Evolutionary conservation across 495 filamentous ascomycete species (phyloP).

Genomic region (Choiromyces venosus): DNA sequence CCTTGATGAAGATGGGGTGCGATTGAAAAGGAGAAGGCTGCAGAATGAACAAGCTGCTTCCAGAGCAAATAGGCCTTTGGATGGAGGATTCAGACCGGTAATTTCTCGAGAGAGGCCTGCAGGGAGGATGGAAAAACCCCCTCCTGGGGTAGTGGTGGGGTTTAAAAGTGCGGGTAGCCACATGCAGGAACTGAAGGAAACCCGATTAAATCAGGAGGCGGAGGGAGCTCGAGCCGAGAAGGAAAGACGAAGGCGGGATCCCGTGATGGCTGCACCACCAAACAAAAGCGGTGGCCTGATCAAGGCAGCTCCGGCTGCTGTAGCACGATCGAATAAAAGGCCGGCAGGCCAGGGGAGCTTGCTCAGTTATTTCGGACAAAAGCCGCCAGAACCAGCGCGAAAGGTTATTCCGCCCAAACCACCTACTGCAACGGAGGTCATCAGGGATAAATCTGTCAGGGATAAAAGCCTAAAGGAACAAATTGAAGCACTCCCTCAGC

Average conservation of each 20-base stretch:
- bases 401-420: conserved; percentile 43
- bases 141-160: conserved; percentile 19
- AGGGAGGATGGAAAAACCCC: conserved; percentile 28
- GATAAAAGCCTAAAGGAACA: conserved; percentile 47
- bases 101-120: conserved; percentile 36
- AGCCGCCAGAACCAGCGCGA: conserved; percentile 11
- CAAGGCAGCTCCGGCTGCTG: conserved; percentile 26
- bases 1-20: conserved; percentile 39
- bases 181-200: conserved; percentile 39
- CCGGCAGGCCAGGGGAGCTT: conserved; percentile 49
- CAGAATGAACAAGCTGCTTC: conserved; percentile 27
- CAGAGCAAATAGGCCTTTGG: conserved; percentile 33
- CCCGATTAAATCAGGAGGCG: conserved; percentile 35
- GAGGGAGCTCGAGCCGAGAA: conserved; percentile 19
- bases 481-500: conserved; percentile 34
- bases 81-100: conserved; percentile 38
- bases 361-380: conserved; percentile 47
- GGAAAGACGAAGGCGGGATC: conserved; percentile 40
- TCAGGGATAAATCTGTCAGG: conserved; percentile 41
- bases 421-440: conserved; percentile 46
- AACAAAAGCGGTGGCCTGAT: conserved; percentile 29
- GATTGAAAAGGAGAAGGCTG: conserved; percentile 44
- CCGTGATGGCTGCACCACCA: conserved; percentile 14
- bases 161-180: conserved; percentile 35
- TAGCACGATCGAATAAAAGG: conserved; percentile 35